Evolutionary conservation across 2,329 filamentous ascomycete species (phyloP).

Genomic region (Microdochium paspali): DNA sequence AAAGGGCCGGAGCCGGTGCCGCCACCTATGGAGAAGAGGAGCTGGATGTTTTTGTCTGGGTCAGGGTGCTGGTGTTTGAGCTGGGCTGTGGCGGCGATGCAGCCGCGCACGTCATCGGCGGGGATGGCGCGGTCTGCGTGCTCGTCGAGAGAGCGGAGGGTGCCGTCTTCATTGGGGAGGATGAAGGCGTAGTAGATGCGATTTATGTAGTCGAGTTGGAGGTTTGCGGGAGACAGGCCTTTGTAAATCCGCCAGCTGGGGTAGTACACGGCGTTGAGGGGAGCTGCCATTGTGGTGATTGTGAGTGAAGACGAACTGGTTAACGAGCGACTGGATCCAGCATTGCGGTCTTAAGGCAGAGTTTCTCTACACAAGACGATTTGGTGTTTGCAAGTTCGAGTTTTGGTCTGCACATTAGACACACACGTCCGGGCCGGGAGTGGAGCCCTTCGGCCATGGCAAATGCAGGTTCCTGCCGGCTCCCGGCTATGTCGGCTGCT

Average conservation of each 20-base stretch:
- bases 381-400: no score
- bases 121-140: conserved; percentile 52
- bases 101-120: conserved; percentile 50
- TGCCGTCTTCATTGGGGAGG: conserved; percentile 24
- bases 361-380: no score
- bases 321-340: no score
- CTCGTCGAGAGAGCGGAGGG: conserved; percentile 47
- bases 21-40: conserved; percentile 57
- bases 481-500: neutral
- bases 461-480: neutral
- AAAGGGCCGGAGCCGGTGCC: conserved; percentile 54
- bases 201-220: conserved; percentile 43
- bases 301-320: no score
- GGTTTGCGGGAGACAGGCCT: conserved; percentile 40
- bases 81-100: conserved; percentile 47
- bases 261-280: conserved; percentile 47
- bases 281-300: neutral
- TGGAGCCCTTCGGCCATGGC: no score
- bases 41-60: conserved; percentile 43
- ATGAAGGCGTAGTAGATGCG: conserved; percentile 54
- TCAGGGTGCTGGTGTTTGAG: conserved; percentile 35
- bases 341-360: no score
- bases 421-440: no score
- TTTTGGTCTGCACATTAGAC: no score
- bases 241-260: conserved; percentile 50